Evolutionary conservation across 495 filamentous ascomycete species (phyloP).

Genomic region (Trypethelium eluteriae): DNA sequence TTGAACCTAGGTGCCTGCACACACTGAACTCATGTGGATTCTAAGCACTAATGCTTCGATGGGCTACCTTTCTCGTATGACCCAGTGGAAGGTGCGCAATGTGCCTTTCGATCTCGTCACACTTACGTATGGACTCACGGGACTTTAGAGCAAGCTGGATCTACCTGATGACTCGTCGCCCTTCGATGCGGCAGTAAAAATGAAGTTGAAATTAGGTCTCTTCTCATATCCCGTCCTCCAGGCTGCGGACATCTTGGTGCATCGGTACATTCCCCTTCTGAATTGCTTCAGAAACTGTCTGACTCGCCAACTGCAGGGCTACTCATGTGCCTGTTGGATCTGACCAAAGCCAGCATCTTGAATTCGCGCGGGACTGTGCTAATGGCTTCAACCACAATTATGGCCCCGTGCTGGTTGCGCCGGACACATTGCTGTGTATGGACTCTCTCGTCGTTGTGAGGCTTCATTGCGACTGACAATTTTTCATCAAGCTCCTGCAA

Average conservation of each 20-base stretch:
- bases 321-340: conserved; percentile 95
- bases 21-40: conserved; percentile 93
- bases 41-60: conserved; percentile 80
- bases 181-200: conserved; percentile 45
- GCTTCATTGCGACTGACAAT: neutral
- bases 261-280: conserved; percentile 32
- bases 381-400: conserved; percentile 75
- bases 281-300: neutral
- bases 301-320: conserved; percentile 42
- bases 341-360: conserved; percentile 88
- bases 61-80: conserved; percentile 89
- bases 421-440: conserved; percentile 71
- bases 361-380: conserved; percentile 78
- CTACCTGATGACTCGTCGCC: conserved; percentile 48
- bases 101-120: neutral
- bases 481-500: conserved; percentile 52
- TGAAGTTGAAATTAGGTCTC: conserved; percentile 72
- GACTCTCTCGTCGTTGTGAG: conserved; percentile 4
- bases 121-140: conserved; percentile 4
- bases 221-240: conserved; percentile 96
- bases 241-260: conserved; percentile 86
- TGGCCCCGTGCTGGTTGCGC: conserved; percentile 53
- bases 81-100: conserved; percentile 80
- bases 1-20: conserved; percentile 55
- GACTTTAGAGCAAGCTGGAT: conserved; percentile 59